Conservation (phyloP, 1,139 yeast species). For the Candida sanyaensis region DNA sequence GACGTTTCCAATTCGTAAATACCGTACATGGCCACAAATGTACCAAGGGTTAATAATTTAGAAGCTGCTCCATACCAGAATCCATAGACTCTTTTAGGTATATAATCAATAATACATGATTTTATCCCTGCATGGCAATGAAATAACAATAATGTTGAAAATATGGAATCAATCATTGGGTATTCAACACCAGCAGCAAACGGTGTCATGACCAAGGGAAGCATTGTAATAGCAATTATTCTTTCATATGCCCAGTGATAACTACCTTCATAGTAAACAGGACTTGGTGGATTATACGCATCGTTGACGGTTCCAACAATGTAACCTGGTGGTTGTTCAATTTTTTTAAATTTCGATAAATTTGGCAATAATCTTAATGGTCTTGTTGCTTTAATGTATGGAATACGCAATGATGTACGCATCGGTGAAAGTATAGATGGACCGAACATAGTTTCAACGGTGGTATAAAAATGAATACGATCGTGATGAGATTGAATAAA, state of each 20-base stretch:
- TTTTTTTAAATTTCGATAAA: slow-evolving; percentile 46
- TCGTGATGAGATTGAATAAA: background rate
- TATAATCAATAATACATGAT: slow-evolving; percentile 86
- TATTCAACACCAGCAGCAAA: slow-evolving; percentile 62
- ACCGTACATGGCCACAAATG: slow-evolving; percentile 65
- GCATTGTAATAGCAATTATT: slow-evolving; percentile 59
- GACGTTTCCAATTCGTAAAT: slow-evolving; percentile 60
- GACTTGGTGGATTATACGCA: slow-evolving; percentile 64
- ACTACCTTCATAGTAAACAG: slow-evolving; percentile 72
- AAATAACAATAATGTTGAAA: slow-evolving; percentile 62
- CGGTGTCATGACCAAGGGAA: slow-evolving; percentile 78
- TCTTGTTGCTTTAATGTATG: slow-evolving; percentile 13
- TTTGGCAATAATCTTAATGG: slow-evolving; percentile 44
- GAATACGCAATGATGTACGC: slow-evolving; percentile 3
- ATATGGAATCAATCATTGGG: slow-evolving; percentile 71
- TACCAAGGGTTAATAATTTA: slow-evolving; percentile 63
- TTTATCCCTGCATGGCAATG: slow-evolving; percentile 84
- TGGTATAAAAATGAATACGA: background rate
- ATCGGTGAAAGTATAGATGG: background rate
- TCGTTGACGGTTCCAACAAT: slow-evolving; percentile 81
- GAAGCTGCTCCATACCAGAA: slow-evolving; percentile 62
- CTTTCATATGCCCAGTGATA: slow-evolving; percentile 90
- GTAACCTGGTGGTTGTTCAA: slow-evolving; percentile 73
- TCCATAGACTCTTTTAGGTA: slow-evolving; percentile 79
- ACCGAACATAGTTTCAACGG: background rate